Conservation (phyloP, 495 filamentous ascomycete genomes). For the Evernia prunastri region DNA sequence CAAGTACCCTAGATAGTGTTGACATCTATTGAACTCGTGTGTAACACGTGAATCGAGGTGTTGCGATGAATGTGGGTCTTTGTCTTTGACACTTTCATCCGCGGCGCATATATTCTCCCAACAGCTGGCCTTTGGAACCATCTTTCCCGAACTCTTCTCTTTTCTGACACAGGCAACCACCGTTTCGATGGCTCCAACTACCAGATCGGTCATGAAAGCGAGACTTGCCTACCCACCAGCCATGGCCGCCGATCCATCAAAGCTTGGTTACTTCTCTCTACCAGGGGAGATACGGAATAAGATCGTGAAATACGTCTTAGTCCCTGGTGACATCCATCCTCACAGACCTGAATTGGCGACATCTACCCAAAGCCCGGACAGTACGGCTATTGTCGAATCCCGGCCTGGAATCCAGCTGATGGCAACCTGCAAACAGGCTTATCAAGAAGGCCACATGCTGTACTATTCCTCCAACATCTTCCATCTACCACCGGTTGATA, state of each 20-base stretch:
- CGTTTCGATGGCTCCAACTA: background rate
- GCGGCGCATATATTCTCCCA: background rate
- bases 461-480: slow-evolving; percentile 5
- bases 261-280: background rate
- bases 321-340: background rate
- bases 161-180: background rate
- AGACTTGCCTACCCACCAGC: too few relatives aligned
- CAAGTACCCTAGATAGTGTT: too few relatives aligned
- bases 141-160: background rate
- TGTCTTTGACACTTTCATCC: background rate
- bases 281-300: slow-evolving; percentile 9
- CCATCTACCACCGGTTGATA: background rate
- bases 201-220: background rate
- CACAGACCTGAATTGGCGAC: too few relatives aligned
- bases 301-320: slow-evolving; percentile 3
- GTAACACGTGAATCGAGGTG: background rate
- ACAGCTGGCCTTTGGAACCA: background rate
- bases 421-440: slow-evolving; percentile 2
- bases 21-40: too few relatives aligned
- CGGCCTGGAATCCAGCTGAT: slow-evolving; percentile 8
- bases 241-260: background rate
- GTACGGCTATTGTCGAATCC: background rate
- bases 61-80: too few relatives aligned
- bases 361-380: background rate
- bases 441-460: background rate